Conservation (phyloP, 2,329 filamentous ascomycete genomes). For the Neofusicoccum cordaticola region DNA sequence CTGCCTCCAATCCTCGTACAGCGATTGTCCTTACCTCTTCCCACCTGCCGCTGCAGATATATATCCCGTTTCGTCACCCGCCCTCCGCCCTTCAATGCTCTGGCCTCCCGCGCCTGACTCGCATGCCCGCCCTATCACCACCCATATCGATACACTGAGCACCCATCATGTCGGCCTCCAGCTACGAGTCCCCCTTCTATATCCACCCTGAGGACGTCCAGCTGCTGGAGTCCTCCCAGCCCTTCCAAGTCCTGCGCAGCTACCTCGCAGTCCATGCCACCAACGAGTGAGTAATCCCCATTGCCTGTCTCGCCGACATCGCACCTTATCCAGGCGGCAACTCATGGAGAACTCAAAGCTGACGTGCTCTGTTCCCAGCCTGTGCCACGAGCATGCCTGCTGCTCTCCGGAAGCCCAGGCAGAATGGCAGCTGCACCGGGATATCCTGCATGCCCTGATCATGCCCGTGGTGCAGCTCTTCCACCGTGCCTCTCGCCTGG, state of each 20-base stretch:
- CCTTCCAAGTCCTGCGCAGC: slow-evolving; percentile 43
- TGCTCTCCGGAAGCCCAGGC: slow-evolving; percentile 33
- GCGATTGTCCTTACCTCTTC: not conserved
- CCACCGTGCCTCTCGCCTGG: slow-evolving; percentile 53
- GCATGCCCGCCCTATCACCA: not conserved
- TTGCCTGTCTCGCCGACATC: not conserved
- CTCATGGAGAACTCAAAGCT: slow-evolving; percentile 38
- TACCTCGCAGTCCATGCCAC: slow-evolving; percentile 40
- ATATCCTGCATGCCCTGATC: slow-evolving; percentile 58
- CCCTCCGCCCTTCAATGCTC: not conserved
- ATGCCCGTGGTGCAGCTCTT: slow-evolving; percentile 58
- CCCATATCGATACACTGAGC: not conserved
- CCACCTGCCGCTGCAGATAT: not conserved
- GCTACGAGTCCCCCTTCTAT: slow-evolving; percentile 38
- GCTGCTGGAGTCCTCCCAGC: slow-evolving; percentile 38
- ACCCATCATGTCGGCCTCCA: not conserved
- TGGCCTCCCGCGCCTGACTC: slow-evolving; percentile 6
- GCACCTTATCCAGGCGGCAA: slow-evolving; percentile 23
- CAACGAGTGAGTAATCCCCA: slow-evolving; percentile 31
- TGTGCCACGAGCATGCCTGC: slow-evolving; percentile 42
- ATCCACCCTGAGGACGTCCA: slow-evolving; percentile 43
- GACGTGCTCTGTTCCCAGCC: slow-evolving; percentile 35
- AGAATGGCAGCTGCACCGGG: slow-evolving; percentile 53
- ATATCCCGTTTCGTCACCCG: not conserved
- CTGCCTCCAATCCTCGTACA: not conserved